These are phyloP conservation scores for Colletotrichum australisinense DNA, from an alignment of 2,329 filamentous ascomycete genomes.

Conservation along the genomic window DNA sequence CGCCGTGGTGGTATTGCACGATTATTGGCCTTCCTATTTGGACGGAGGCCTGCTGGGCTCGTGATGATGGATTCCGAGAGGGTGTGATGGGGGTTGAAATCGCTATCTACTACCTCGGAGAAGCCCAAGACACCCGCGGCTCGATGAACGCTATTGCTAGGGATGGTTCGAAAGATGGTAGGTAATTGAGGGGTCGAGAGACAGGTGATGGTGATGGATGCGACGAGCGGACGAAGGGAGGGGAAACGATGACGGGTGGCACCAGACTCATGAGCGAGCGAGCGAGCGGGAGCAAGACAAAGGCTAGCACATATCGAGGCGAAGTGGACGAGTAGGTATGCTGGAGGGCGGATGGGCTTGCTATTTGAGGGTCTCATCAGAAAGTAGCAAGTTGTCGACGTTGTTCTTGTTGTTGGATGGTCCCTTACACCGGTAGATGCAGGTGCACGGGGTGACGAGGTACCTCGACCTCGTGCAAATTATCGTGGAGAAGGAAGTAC, in stretches of 20 bases:
- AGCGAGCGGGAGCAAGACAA: neutral
- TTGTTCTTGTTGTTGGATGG: neutral
- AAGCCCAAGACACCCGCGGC: constrained; percentile 12
- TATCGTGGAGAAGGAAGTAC: neutral
- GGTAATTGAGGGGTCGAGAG: constrained; percentile 2
- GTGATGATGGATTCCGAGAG: constrained; percentile 32
- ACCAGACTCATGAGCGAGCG: neutral
- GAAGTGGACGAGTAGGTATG: neutral
- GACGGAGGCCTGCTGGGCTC: constrained; percentile 31
- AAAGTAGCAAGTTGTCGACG: neutral
- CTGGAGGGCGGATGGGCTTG: neutral
- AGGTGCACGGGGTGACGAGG: neutral
- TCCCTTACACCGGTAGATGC: neutral
- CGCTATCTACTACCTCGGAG: neutral
- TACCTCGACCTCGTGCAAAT: neutral
- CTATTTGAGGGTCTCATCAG: neutral
- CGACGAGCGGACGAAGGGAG: neutral
- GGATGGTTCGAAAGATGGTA: constrained; percentile 11
- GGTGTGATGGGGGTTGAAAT: constrained; percentile 21
- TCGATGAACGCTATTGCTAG: constrained; percentile 28
- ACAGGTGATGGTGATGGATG: constrained; percentile 1
- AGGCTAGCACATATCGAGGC: neutral
- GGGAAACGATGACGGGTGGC: neutral
- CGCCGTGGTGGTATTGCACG: constrained; percentile 35
- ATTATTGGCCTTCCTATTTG: constrained; percentile 37